Evolutionary conservation across 768 basidiomycete genomes (phyloP), one percentile per base, ranked within the genome.

Genomic region (Agrocybe pediades): DNA sequence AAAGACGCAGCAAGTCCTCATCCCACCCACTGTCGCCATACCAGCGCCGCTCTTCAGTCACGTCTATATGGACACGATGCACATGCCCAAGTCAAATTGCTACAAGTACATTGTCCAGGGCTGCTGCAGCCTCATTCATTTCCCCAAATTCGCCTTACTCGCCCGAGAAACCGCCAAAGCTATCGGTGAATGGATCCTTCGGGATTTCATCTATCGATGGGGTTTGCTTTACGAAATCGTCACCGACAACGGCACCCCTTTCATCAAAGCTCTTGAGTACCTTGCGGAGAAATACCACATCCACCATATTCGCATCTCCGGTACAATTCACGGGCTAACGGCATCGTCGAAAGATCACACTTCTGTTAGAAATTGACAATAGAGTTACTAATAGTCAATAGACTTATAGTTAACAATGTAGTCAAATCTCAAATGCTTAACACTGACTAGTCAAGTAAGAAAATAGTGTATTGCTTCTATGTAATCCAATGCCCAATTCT

Each of bases 61-160:
- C 27, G 65, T 70, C 0, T 69, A 78, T 33, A 60, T 74, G 7
- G 71, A 80, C 57, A 69, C 71, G 0, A 78, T 80, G 74, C 60
- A 66, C 44, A 69, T 80, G 60, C 75, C 71, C 0, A 52, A 46
- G 0, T 63, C 72, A 0, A 61, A 62, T 1, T 65, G 73, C 0
- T 75, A 55, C 54, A 56, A 55, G 6, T 72, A 71, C 26, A 54
- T 79, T 13, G 55, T 79, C 0, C 75, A 75, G 43, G 76, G 64
- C 0, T 58, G 66, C 0, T 73, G 70, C 51, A 65, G 66, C 0
- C 68, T 79, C 0, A 64, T 67, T 0, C 53, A 52, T 7, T 76
- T 66, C 41, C 66, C 69, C 0, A 73, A 78, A 60, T 71, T 52
- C 47, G 51, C 54, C 0, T 51, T 61, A 26, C 60, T 77, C 0